A percentile compares a stretch with the other conserved stretches of the same genome.
Evolutionary conservation across 805 yeast genomes (phyloP).

Genomic region (Zygosaccharomyces bisporus): DNA sequence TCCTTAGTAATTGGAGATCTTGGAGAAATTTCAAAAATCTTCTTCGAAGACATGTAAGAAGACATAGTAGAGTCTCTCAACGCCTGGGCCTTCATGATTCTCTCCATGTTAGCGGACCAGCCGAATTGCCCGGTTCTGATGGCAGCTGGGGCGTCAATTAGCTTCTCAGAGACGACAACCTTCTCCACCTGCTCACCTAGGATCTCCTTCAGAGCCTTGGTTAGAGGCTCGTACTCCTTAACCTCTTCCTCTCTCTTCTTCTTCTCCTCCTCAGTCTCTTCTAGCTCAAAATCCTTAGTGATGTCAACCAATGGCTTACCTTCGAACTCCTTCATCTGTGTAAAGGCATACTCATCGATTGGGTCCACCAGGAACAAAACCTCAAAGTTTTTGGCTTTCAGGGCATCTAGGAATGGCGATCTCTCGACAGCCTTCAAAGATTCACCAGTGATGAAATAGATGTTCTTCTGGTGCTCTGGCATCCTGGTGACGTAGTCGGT

Average conservation of each 20-base stretch:
- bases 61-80: slow-evolving; percentile 98
- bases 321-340: slow-evolving; percentile 98
- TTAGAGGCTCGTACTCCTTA: slow-evolving; percentile 87
- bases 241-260: slow-evolving; percentile 86
- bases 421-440: slow-evolving; percentile 95
- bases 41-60: slow-evolving; percentile 98
- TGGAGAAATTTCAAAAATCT: slow-evolving; percentile 98
- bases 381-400: slow-evolving; percentile 97
- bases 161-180: slow-evolving; percentile 96
- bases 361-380: slow-evolving; percentile 98
- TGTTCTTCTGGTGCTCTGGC: slow-evolving; percentile 99
- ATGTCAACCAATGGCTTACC: slow-evolving; percentile 98
- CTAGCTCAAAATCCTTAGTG: slow-evolving; percentile 98
- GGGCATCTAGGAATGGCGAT: slow-evolving; percentile 98
- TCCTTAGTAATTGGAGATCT: slow-evolving; percentile 92
- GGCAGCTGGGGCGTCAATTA: slow-evolving; percentile 99
- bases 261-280: slow-evolving; percentile 99
- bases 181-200: slow-evolving; percentile 99
- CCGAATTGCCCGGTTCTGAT: slow-evolving; percentile 99
- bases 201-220: slow-evolving; percentile 93
- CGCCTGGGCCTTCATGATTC: slow-evolving; percentile 99
- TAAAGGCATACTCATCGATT: slow-evolving; percentile 99
- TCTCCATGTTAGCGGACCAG: slow-evolving; percentile 99
- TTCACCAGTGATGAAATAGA: slow-evolving; percentile 99
- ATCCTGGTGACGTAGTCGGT: slow-evolving; percentile 97